phyloP scores from a whole-genome alignment of 768 basidiomycete genomes.

The Trametes meyenii region DNA sequence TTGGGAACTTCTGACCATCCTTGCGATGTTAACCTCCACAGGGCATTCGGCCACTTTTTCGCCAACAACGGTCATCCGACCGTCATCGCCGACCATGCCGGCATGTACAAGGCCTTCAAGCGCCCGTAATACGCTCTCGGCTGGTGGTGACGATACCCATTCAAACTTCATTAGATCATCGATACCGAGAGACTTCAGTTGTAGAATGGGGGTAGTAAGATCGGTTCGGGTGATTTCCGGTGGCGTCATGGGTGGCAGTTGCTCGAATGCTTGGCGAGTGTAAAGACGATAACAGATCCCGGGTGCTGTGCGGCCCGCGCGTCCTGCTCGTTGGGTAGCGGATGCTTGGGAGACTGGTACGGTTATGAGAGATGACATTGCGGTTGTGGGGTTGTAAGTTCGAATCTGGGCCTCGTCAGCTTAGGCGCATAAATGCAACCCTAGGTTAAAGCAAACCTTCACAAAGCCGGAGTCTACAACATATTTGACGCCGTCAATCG shows the following conservation, averaged over 20 bases:
- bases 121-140: slow-evolving; percentile 82
- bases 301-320: slow-evolving; percentile 91
- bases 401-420: slow-evolving; percentile 60
- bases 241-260: slow-evolving; percentile 69
- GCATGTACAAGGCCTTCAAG: slow-evolving; percentile 80
- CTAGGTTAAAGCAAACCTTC: slow-evolving; percentile 57
- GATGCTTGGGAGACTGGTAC: slow-evolving; percentile 88
- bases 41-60: slow-evolving; percentile 92
- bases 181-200: slow-evolving; percentile 93
- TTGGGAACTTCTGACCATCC: slow-evolving; percentile 65
- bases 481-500: slow-evolving; percentile 93
- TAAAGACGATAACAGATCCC: slow-evolving; percentile 95
- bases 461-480: slow-evolving; percentile 96
- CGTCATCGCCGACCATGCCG: slow-evolving; percentile 84
- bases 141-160: slow-evolving; percentile 89
- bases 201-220: slow-evolving; percentile 88
- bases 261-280: slow-evolving; percentile 59
- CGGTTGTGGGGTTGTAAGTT: slow-evolving; percentile 84
- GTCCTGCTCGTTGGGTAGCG: slow-evolving; percentile 89
- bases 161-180: slow-evolving; percentile 96
- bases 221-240: slow-evolving; percentile 93
- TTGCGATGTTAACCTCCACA: slow-evolving; percentile 89
- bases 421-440: not conserved
- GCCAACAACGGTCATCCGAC: slow-evolving; percentile 75
- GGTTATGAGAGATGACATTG: slow-evolving; percentile 81